Conservation (phyloP, 371 early-diverging fungal species). For the Apophysomyces elegans region DNA sequence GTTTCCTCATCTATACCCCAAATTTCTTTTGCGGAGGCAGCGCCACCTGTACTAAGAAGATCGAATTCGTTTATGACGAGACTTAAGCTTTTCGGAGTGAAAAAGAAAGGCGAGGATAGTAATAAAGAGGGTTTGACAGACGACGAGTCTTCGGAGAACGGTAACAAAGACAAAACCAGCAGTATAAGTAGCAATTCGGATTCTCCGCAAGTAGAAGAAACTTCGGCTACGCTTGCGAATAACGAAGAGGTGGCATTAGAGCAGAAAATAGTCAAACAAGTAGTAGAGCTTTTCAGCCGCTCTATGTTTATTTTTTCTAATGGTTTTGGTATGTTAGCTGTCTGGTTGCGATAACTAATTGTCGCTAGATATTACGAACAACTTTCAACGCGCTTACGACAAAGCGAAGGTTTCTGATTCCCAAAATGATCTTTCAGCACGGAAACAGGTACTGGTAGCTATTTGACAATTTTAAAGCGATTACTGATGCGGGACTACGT, state of each 20-base stretch:
- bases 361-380: conserved; percentile 48
- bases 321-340: conserved; percentile 47
- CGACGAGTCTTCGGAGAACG: neutral
- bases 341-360: neutral
- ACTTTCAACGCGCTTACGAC: conserved; percentile 40
- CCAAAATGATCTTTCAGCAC: conserved; percentile 21
- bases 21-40: neutral
- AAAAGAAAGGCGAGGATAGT: conserved; percentile 17
- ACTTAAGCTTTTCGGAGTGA: conserved; percentile 27
- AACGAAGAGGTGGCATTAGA: conserved; percentile 55
- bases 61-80: conserved; percentile 34
- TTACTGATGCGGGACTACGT: no score
- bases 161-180: conserved; percentile 7
- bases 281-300: conserved; percentile 62
- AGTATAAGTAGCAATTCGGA: conserved; percentile 21
- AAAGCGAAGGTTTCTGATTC: conserved; percentile 19
- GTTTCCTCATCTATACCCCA: neutral
- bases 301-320: conserved; percentile 71
- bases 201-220: conserved; percentile 17
- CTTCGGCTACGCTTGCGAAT: conserved; percentile 22
- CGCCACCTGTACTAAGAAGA: conserved; percentile 23
- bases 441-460: conserved; percentile 38
- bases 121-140: conserved; percentile 1
- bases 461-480: neutral
- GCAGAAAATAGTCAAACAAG: conserved; percentile 62